A percentile compares a stretch with the other conserved stretches of the same genome.
Conservation (phyloP, 2,329 filamentous ascomycete species). For the Plectosphaerella sp. region DNA sequence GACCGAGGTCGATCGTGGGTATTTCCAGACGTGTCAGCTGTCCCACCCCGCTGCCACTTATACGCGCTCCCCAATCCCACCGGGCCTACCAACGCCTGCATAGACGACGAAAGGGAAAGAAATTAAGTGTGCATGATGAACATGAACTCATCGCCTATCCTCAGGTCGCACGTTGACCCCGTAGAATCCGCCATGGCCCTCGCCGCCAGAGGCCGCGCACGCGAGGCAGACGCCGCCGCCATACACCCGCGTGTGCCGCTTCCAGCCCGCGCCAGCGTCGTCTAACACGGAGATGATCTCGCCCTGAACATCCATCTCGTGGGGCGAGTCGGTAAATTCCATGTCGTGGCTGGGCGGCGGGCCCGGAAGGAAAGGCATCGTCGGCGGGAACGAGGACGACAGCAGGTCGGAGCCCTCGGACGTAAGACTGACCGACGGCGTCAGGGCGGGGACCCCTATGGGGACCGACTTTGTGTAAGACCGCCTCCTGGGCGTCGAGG, state of each 20-base stretch:
- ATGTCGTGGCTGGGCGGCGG: conserved; percentile 31
- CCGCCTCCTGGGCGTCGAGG: conserved; percentile 30
- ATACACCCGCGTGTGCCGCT: conserved; percentile 54
- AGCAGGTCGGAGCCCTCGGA: conserved; percentile 15
- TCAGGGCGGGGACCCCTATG: conserved; percentile 22
- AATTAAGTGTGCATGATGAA: neutral
- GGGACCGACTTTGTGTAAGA: conserved; percentile 39
- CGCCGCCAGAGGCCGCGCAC: conserved; percentile 42
- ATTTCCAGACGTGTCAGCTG: neutral
- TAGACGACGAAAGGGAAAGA: neutral
- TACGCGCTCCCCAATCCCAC: neutral
- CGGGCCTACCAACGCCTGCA: neutral
- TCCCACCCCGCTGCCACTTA: neutral
- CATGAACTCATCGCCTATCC: conserved; percentile 37
- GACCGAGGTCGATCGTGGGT: neutral
- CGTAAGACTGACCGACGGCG: conserved; percentile 7
- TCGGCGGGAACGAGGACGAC: conserved; percentile 45
- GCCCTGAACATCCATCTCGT: conserved; percentile 39
- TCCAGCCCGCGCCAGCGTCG: conserved; percentile 46
- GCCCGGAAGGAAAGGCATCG: conserved; percentile 41
- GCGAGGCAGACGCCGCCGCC: conserved; percentile 54
- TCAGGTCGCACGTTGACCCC: conserved; percentile 49
- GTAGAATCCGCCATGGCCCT: conserved; percentile 46
- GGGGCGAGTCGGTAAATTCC: conserved; percentile 21
- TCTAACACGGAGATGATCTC: conserved; percentile 47